phyloP scores from a whole-genome alignment of 306 rosid species.

The Luffa aegyptiaca region DNA sequence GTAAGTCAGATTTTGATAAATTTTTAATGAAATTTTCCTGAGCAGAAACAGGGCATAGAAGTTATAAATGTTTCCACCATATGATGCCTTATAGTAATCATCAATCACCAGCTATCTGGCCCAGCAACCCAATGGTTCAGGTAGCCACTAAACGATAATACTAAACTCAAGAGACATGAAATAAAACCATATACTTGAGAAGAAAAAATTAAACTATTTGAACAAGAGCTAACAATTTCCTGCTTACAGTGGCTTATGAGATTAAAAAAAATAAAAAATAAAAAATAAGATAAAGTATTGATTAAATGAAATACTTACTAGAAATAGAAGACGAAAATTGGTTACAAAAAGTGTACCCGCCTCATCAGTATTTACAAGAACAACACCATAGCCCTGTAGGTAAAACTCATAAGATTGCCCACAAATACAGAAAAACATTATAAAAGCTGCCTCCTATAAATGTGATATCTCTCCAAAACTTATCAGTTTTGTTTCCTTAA shows the following conservation, averaged over 20 bases:
- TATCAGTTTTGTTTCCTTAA: neutral
- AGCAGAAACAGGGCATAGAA: neutral
- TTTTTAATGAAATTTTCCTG: neutral
- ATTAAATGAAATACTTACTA: constrained; percentile 44
- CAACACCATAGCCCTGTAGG: constrained; percentile 85
- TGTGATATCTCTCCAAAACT: neutral
- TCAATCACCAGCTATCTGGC: neutral
- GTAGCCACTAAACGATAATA: neutral
- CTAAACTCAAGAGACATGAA: neutral
- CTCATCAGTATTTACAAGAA: constrained; percentile 83
- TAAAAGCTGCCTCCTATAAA: neutral
- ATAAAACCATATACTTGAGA: neutral
- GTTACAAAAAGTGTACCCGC: constrained; percentile 86
- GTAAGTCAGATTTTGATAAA: neutral
- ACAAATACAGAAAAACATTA: neutral
- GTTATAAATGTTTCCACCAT: neutral
- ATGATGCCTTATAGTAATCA: neutral
- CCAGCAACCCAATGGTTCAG: neutral
- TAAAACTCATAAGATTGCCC: constrained; percentile 11
- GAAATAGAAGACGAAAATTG: constrained; percentile 81
- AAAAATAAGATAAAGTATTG: neutral
- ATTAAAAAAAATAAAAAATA: neutral
- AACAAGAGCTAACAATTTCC: neutral
- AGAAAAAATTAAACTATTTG: neutral
- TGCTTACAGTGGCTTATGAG: neutral